phyloP scores from a whole-genome alignment of 2,329 filamentous ascomycete species.

The Colletotrichum nymphaeae region DNA sequence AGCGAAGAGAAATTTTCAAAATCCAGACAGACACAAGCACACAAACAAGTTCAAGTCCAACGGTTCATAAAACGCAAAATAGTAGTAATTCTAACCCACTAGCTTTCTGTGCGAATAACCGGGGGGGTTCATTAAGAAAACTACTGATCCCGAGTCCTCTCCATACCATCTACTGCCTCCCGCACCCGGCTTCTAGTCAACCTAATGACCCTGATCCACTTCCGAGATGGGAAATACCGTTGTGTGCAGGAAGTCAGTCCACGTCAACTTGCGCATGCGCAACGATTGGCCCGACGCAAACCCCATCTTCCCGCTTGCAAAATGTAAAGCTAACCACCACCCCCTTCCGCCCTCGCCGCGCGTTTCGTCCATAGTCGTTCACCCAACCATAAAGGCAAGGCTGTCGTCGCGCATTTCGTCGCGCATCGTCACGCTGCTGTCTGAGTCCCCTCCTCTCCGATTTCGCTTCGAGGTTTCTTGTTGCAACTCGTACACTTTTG shows the following conservation, averaged over 20 bases:
- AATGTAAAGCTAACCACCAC: constrained; percentile 11
- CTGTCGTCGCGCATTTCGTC: constrained; percentile 15
- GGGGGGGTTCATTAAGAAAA: constrained; percentile 29
- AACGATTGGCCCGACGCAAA: constrained; percentile 18
- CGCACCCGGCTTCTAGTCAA: constrained; percentile 5
- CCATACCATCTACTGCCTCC: too few species aligned
- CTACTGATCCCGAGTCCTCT: constrained; percentile 10
- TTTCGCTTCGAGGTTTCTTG: constrained; percentile 6
- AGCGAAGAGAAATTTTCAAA: too few species aligned
- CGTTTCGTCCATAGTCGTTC: constrained; percentile 25
- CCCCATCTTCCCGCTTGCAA: constrained; percentile 13
- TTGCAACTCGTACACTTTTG: constrained; percentile 28
- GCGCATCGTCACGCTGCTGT: constrained; percentile 1
- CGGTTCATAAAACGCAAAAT: constrained; percentile 1
- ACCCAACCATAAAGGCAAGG: constrained; percentile 33
- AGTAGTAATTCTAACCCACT: background rate
- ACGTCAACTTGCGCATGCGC: constrained; percentile 18
- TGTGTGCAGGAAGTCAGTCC: constrained; percentile 18
- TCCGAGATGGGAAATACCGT: background rate
- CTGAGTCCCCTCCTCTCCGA: constrained; percentile 5
- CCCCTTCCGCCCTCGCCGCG: constrained; percentile 9
- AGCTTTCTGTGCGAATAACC: constrained; percentile 16
- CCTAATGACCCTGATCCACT: constrained; percentile 17
- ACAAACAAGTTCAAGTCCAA: too few species aligned
- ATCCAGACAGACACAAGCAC: too few species aligned